phyloP scores from a whole-genome alignment of 495 filamentous ascomycete species.

The Xylaria cubensis region DNA sequence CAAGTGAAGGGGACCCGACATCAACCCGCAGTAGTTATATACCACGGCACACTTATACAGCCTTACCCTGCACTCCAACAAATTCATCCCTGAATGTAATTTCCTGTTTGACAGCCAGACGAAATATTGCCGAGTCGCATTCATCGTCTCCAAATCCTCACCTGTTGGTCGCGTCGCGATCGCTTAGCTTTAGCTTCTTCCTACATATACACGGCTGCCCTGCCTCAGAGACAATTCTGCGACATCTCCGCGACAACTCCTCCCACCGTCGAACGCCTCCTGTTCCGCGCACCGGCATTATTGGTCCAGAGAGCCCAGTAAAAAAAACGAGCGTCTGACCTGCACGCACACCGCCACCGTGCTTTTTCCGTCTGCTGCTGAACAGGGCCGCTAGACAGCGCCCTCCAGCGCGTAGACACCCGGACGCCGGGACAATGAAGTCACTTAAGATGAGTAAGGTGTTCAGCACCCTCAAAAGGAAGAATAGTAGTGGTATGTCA shows the following conservation, averaged over 20 bases:
- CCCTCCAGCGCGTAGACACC: not conserved
- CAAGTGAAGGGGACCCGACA: not conserved
- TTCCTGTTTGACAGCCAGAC: not conserved
- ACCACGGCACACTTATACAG: not conserved
- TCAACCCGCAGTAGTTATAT: not conserved
- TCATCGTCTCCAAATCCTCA: not conserved
- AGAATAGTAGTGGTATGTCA: slow-evolving; percentile 45
- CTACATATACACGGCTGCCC: slow-evolving; percentile 5
- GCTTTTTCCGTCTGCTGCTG: not conserved
- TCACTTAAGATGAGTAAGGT: slow-evolving; percentile 61
- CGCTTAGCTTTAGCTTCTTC: not conserved
- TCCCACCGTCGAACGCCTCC: slow-evolving; percentile 11
- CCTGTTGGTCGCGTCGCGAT: not conserved
- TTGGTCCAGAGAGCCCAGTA: not conserved
- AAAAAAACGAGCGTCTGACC: not conserved
- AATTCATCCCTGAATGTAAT: slow-evolving; percentile 8
- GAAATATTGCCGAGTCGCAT: not conserved
- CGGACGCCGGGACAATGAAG: slow-evolving; percentile 47
- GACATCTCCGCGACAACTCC: slow-evolving; percentile 5
- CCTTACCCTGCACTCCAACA: not conserved
- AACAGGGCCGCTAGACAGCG: not conserved
- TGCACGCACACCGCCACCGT: slow-evolving; percentile 8
- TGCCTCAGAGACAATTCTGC: slow-evolving; percentile 22
- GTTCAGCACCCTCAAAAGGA: slow-evolving; percentile 59
- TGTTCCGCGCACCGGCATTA: not conserved